Percentiles rank a stretch among this genome's conserved stretches.
Conservation (phyloP, 495 filamentous ascomycete genomes). For the Xylaria bambusicola region DNA sequence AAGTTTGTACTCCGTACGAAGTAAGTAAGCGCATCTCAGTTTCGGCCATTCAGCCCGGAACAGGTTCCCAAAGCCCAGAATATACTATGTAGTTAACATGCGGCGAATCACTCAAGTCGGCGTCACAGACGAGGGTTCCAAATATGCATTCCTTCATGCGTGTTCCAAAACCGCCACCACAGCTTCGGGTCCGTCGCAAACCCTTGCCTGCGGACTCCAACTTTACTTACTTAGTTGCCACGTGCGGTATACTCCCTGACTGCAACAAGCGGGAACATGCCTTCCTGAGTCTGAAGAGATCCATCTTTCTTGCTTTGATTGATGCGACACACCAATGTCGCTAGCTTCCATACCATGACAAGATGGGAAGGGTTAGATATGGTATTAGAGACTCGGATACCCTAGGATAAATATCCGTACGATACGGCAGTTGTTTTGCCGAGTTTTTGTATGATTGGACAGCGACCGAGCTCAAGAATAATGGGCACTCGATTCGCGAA, state of each 20-base stretch:
- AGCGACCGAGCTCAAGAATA: too few relatives aligned
- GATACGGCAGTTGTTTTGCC: too few relatives aligned
- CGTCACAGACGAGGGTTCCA: slow-evolving; percentile 25
- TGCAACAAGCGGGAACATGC: slow-evolving; percentile 8
- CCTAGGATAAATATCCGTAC: too few relatives aligned
- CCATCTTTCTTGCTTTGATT: slow-evolving; percentile 3
- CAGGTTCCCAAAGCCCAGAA: too few relatives aligned
- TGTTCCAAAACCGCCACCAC: not conserved
- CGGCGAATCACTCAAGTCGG: slow-evolving; percentile 23
- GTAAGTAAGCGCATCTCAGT: slow-evolving; percentile 43
- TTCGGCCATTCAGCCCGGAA: slow-evolving; percentile 46
- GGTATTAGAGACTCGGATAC: too few relatives aligned
- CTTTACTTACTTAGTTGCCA: not conserved
- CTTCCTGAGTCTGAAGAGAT: slow-evolving; percentile 22
- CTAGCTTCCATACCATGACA: slow-evolving; percentile 28
- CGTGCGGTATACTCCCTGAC: not conserved
- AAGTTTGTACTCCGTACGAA: slow-evolving; percentile 40
- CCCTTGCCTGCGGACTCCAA: not conserved
- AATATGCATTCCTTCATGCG: slow-evolving; percentile 30
- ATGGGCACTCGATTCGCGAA: too few relatives aligned
- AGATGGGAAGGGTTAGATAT: slow-evolving; percentile 16
- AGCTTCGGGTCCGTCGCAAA: slow-evolving; percentile 13
- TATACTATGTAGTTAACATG: slow-evolving; percentile 38
- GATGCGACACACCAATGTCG: slow-evolving; percentile 13
- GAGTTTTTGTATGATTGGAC: too few relatives aligned